Percentiles rank a stretch among this genome's conserved stretches.
phyloP scores from a whole-genome alignment of 768 basidiomycete species.

The Podaxis sp. region DNA sequence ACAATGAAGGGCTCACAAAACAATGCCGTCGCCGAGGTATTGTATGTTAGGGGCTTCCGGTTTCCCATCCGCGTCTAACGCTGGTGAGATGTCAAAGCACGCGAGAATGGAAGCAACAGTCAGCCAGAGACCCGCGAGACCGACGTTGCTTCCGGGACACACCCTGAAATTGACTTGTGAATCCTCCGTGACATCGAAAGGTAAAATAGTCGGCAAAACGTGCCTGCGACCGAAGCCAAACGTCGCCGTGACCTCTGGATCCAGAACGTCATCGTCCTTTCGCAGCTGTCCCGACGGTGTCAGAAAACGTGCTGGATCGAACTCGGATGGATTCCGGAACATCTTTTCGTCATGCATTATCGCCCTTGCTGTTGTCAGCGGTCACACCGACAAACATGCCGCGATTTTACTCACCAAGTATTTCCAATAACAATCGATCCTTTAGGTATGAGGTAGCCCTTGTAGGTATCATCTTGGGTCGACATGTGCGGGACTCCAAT shows the following conservation, averaged over 20 bases:
- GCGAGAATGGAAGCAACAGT: constrained; percentile 3
- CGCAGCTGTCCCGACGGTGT: constrained; percentile 7
- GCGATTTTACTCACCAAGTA: constrained; percentile 20
- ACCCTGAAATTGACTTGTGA: neutral
- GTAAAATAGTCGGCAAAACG: neutral
- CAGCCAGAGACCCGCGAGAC: neutral
- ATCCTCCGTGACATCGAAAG: neutral
- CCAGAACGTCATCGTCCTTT: neutral
- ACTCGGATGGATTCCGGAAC: constrained; percentile 22
- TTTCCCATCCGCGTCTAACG: neutral
- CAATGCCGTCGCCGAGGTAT: constrained; percentile 1
- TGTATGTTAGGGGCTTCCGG: neutral
- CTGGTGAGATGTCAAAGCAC: constrained; percentile 1
- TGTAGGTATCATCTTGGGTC: constrained; percentile 37
- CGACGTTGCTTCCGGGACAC: neutral
- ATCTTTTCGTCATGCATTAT: constrained; percentile 17
- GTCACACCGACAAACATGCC: neutral
- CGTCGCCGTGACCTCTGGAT: constrained; percentile 4
- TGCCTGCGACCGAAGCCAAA: constrained; percentile 18
- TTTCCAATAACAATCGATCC: constrained; percentile 30
- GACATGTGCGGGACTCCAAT: constrained; percentile 26
- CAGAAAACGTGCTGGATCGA: constrained; percentile 22
- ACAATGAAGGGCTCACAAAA: neutral
- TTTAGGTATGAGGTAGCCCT: constrained; percentile 40
- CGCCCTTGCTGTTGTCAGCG: neutral